Evolutionary conservation across 2,329 filamentous ascomycete genomes (phyloP), one percentile per base, ranked within the genome.

Genomic region (Aureobasidium lini): DNA sequence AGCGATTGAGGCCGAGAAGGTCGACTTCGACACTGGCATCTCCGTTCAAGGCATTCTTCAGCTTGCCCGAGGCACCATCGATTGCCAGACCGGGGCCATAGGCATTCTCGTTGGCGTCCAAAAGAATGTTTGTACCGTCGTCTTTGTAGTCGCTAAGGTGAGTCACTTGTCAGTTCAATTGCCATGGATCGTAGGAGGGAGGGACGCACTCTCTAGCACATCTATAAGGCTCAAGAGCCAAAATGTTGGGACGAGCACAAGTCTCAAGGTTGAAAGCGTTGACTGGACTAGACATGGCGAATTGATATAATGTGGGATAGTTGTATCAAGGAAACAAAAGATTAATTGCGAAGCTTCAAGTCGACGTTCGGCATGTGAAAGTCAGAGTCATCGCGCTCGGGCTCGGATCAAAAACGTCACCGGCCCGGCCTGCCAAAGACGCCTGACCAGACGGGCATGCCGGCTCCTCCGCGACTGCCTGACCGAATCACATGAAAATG

Each of bases 21-120:
- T 96, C 87, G 62, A 94, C 79, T 61, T 85, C 77, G 18, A 86
- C 78, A 31, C 79, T 77, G 10, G 75, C 68, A 36, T 71, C 66
- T 60, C 75, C 73, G 63, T 75, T 75, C 43, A 64, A 69, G 2
- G 75, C 71, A 49, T 77, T 72, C 54, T 78, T 71, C 10, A 82
- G 74, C 52, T 79, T 77, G 10, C 78, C 76, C 42, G 80, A 69
- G 1, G 70, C 67, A 32, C 74, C 73, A 8, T 60, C 48, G 50
- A 86, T 66, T 2, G 80, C 76, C 50, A 96, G 77, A 1, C 89
- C 87, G 0, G 94, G 93, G 0, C 94, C 94, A 69, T 88, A 96
- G 61, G 94, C 91, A 70, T 99, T 99, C 77, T 99, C 94, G 70
- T 99, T 99, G 67, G 94, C 94, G 72, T 99, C 94, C 65, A 99